Evolutionary conservation across 129 eudicot species (phyloP).

Genomic region (Sambucus nigra): DNA sequence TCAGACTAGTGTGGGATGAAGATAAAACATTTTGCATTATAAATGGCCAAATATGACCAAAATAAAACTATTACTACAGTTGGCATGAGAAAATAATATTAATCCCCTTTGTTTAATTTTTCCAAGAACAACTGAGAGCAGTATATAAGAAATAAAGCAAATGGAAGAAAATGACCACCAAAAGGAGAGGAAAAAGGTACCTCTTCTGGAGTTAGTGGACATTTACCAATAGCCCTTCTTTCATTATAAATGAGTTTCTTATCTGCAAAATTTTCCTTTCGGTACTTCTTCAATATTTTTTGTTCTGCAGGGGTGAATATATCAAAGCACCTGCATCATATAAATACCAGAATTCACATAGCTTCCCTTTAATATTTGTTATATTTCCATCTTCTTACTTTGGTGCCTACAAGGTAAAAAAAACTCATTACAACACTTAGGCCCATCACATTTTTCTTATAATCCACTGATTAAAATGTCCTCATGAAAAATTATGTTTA

Average conservation of each 20-base stretch:
- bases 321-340: slow-evolving; percentile 71
- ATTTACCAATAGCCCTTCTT: slow-evolving; percentile 91
- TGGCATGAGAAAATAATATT: too few relatives aligned
- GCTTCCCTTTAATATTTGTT: background rate
- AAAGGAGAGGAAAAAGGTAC: slow-evolving; percentile 20
- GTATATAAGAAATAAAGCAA: background rate
- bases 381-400: background rate
- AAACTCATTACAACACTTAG: background rate
- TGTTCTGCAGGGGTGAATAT: slow-evolving; percentile 76
- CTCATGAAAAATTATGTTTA: background rate
- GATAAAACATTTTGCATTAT: background rate
- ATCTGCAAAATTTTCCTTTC: slow-evolving; percentile 71
- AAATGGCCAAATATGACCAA: background rate
- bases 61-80: background rate
- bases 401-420: background rate
- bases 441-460: background rate
- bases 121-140: background rate
- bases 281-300: slow-evolving; percentile 49
- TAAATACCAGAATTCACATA: slow-evolving; percentile 5
- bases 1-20: background rate
- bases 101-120: background rate
- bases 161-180: background rate
- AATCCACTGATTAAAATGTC: too few relatives aligned
- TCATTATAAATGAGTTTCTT: slow-evolving; percentile 64
- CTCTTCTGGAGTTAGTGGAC: slow-evolving; percentile 98